These are phyloP conservation scores for Elsinoe necatrix DNA, from an alignment of 2,329 filamentous ascomycete genomes.

Conservation along the genomic window DNA sequence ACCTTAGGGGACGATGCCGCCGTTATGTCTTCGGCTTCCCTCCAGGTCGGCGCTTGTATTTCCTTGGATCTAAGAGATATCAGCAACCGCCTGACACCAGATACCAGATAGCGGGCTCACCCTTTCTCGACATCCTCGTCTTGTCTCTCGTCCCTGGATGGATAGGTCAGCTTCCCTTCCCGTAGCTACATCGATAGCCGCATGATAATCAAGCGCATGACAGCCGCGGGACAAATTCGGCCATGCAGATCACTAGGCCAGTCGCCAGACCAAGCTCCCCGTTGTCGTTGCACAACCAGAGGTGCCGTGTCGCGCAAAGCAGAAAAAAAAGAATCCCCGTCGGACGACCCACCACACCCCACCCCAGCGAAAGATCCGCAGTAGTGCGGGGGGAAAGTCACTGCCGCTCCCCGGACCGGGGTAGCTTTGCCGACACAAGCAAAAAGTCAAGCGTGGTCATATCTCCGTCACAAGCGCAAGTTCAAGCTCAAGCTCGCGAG, in stretches of 20 bases:
- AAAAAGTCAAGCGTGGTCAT: background rate
- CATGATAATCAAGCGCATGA: too few species aligned
- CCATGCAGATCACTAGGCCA: too few species aligned
- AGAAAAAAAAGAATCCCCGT: too few species aligned
- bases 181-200: too few species aligned
- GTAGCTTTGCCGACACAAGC: background rate
- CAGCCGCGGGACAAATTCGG: too few species aligned
- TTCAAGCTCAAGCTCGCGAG: background rate
- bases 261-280: too few species aligned
- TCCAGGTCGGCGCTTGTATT: conserved; percentile 49
- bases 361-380: too few species aligned
- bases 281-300: too few species aligned
- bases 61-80: conserved; percentile 51
- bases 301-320: too few species aligned
- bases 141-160: conserved; percentile 60
- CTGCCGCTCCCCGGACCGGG: background rate
- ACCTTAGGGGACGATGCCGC: background rate
- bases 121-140: conserved; percentile 62
- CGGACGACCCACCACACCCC: too few species aligned
- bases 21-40: conserved; percentile 20
- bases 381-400: background rate
- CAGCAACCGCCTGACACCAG: background rate
- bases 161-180: background rate
- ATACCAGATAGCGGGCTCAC: conserved; percentile 24
- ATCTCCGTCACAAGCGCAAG: background rate